Base-by-base conservation (phyloP, 768 basidiomycete species). In the Pleurotus tuoliensis region DNA sequence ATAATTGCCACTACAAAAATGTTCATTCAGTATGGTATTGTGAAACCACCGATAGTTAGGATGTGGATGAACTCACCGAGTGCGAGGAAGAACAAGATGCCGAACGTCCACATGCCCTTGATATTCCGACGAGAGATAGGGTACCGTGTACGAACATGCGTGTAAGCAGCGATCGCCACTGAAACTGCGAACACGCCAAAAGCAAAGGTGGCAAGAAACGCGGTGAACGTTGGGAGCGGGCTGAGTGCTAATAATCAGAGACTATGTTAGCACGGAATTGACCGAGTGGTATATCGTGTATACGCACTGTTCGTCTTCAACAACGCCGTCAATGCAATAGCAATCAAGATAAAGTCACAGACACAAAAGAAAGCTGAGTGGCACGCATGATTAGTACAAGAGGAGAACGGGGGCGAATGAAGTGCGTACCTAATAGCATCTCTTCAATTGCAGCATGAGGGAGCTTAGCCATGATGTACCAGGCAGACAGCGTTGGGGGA, bases 141-240 rank as follows among this genome's bases (percentile, higher is more conserved):
- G 24, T 53, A 40, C 18, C 51, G 51, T 34, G 18, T 27, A 39
- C 51, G 51, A 12, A 41, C 51, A 25, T 41, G 51, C 13, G 37
- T 53, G 27, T 53, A 53, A 12, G 51, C 51, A 4, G 34, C 41
- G 51, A 53, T 13, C 13, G 39, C 39, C 18, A 53, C 24, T 5
- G 51, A 53, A 22, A 53, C 41, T n/a, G 51, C 39, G 51, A 53
- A 53, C 6, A 53, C 37, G 22, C 37, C 51, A 20, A 53, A 53
- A 41, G 51, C 39, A 24, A 53, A 53, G 6, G 51, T 53, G n/a
- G 51, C 51, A 37, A 53, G 24, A 53, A 53, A 53, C 51, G 41
- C 41, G 12, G 51, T 39, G 18, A 53, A 53, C 15, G 51, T 53
- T 13, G 51, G 51, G 2, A 53, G 34, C 22, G 51, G 51, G 8